Evolutionary conservation across 306 rosid species (phyloP), one percentile per base, ranked within the genome.

Genomic region (Cicer yamashitae): DNA sequence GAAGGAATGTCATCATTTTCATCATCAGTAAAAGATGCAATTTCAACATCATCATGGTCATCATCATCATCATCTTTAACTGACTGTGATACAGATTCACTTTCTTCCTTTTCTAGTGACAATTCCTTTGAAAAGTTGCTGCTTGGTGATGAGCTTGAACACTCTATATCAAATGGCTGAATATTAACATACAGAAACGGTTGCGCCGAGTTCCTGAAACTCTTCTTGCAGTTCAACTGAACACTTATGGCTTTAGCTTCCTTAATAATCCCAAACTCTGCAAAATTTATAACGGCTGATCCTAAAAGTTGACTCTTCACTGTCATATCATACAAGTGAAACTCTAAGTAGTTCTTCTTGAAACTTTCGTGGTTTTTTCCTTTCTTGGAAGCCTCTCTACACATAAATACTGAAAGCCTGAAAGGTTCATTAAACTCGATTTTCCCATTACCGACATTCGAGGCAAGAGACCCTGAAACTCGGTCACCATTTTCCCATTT

Each of bases 401-500:
- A 51, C 67, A 93, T 39, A 68, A 70, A 61, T 37, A 87, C 82
- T 38, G 89, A 77, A 67, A 93, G 89, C 76, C 81, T 78, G 68
- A 93, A 88, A 66, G 96, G 82, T 71, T 87, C 87, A 4, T 80
- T 58, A 46, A 87, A 77, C 74, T 82, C 86, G 10, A 88, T 82
- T 72, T 65, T 79, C 47, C 85, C 92, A 57, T 75, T 77, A 51
- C 82, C 80, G n/a, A 83, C 73, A 43, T 61, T 67, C 11, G 85
- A 67, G 38, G 67, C 48, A 17, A 82, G 47, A 18, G 89, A 87
- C 51, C 94, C 92, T 15, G 84, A 83, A 57, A 39, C 82, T 7
- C 81, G 73, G 70, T 82, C 93, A 41, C 91, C 98, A 77, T 87
- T 87, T 70, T 80, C 91, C 96, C 98, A 93, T 61, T 86, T 91